A percentile compares a stretch with the other conserved stretches of the same genome.
Evolutionary conservation across 225 moss, liverwort and hornwort species (phyloP).

Genomic region (Ulota crispa): DNA sequence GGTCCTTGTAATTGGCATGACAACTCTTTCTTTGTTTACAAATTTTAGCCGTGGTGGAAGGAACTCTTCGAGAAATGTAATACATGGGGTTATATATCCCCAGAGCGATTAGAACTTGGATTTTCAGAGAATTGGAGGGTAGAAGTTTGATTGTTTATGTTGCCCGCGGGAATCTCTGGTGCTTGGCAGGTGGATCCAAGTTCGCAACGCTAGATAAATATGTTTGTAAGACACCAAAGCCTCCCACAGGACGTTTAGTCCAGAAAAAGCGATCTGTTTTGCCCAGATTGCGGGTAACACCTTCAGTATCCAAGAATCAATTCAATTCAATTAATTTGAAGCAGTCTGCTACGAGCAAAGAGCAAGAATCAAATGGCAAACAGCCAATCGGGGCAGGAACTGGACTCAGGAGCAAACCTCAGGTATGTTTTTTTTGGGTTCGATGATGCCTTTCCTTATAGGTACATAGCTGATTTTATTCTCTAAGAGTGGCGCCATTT

Average conservation of each 20-base stretch:
- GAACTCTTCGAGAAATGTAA: neutral
- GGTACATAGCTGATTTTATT: neutral
- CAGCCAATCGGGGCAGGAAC: slow-evolving; percentile 31
- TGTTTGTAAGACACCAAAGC: slow-evolving; percentile 46
- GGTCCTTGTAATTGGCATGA: slow-evolving; percentile 8
- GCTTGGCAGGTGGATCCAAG: slow-evolving; percentile 39
- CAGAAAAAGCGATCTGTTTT: slow-evolving; percentile 31
- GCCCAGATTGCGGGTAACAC: slow-evolving; percentile 17
- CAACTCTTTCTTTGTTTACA: neutral
- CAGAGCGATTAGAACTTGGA: neutral
- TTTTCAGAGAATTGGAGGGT: neutral
- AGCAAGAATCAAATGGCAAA: slow-evolving; percentile 24
- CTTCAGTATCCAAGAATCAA: slow-evolving; percentile 24
- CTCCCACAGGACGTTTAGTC: slow-evolving; percentile 12
- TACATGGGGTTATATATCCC: neutral
- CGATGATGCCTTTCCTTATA: neutral
- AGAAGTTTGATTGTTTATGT: neutral
- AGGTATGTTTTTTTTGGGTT: slow-evolving; percentile 19
- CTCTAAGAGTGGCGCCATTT: neutral
- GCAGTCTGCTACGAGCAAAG: slow-evolving; percentile 27
- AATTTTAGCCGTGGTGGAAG: slow-evolving; percentile 1
- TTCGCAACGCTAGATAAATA: slow-evolving; percentile 67
- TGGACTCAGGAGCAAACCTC: slow-evolving; percentile 22
- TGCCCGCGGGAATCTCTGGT: slow-evolving; percentile 8
- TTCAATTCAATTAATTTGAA: slow-evolving; percentile 26